Evolutionary conservation across 2,329 filamentous ascomycete genomes (phyloP), one percentile per base, ranked within the genome.

Genomic region (Verticillium nonalfalfae): DNA sequence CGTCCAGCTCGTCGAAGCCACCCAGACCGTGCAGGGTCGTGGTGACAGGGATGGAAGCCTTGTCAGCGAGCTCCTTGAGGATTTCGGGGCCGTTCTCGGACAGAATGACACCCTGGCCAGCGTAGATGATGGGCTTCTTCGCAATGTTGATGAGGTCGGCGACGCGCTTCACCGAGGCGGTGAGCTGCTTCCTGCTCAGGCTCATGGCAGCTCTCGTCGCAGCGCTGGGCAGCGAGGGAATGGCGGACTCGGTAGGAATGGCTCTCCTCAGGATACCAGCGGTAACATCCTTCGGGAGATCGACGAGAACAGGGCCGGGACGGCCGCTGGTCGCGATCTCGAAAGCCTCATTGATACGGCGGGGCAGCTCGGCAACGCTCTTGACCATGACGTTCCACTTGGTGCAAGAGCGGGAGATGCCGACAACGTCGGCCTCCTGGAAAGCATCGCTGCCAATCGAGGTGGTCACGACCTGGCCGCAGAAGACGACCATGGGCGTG

Each of bases 321-420:
- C 95, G 87, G 63, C 95, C 95, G 70, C 90, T 95, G 52, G 92
- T 98, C 50, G 95, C 95, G 72, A 98, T 98, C 79, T 98, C 93
- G 72, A 98, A 98, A 57, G 95, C 95, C 79, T 98, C 95, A 75
- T 97, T 97, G 73, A 98, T 98, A 66, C 94, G 86, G 70, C 91
- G 87, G 58, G 95, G 95, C 61, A 99, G 83, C 78, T 99, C 95
- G 58, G 91, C 93, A 60, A 97, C 88, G 74, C 89, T 94, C 84
- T 96, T 97, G 57, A 97, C 92, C 93, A 98, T 96, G 63, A 96
- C 92, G 70, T 98, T 98, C 95, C 95, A 99, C 81, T 98, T 98
- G 68, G 93, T 97, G 83, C 93, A 97, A 21, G 93, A 88, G 71
- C 94, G 86, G 38, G 92, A 96, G 75, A 99, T 98, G 68, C 94